phyloP scores from a whole-genome alignment of 2,329 filamentous ascomycete species.

The Orbilia javanica region DNA sequence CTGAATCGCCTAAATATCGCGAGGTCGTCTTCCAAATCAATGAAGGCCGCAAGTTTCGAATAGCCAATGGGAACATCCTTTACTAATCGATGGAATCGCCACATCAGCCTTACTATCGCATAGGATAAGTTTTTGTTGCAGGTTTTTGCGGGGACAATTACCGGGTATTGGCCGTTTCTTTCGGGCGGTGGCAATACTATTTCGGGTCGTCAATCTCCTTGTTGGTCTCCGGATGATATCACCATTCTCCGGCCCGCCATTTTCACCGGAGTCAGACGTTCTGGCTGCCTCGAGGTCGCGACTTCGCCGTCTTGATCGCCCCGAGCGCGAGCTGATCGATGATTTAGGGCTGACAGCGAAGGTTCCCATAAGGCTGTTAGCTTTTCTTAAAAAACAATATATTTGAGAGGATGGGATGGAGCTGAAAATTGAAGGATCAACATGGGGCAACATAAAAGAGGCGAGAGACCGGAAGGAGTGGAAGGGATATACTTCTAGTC shows the following conservation, averaged over 20 bases:
- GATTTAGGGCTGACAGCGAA: slow-evolving; percentile 41
- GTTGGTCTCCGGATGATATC: slow-evolving; percentile 11
- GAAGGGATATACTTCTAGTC: slow-evolving; percentile 29
- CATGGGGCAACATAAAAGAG: not conserved
- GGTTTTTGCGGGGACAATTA: not conserved
- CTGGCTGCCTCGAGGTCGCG: slow-evolving; percentile 47
- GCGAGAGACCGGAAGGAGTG: not conserved
- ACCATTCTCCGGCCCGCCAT: slow-evolving; percentile 23
- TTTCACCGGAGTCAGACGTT: slow-evolving; percentile 16
- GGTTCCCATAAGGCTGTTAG: slow-evolving; percentile 56
- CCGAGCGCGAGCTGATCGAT: slow-evolving; percentile 30
- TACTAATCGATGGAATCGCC: slow-evolving; percentile 13
- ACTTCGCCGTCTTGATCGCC: slow-evolving; percentile 32
- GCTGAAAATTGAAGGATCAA: slow-evolving; percentile 24
- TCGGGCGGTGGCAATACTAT: not conserved
- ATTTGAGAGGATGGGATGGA: not conserved
- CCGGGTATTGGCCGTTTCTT: slow-evolving; percentile 42
- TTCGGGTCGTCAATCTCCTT: slow-evolving; percentile 4
- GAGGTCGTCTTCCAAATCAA: slow-evolving; percentile 43
- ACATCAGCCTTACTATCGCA: slow-evolving; percentile 23
- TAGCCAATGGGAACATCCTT: slow-evolving; percentile 43
- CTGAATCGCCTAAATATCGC: slow-evolving; percentile 54
- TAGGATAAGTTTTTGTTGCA: not conserved
- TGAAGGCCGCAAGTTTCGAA: slow-evolving; percentile 52
- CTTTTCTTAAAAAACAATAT: slow-evolving; percentile 12